Evolutionary conservation across 768 basidiomycete genomes (phyloP), one percentile per base, ranked within the genome.

Genomic region (Mycena polygramma): DNA sequence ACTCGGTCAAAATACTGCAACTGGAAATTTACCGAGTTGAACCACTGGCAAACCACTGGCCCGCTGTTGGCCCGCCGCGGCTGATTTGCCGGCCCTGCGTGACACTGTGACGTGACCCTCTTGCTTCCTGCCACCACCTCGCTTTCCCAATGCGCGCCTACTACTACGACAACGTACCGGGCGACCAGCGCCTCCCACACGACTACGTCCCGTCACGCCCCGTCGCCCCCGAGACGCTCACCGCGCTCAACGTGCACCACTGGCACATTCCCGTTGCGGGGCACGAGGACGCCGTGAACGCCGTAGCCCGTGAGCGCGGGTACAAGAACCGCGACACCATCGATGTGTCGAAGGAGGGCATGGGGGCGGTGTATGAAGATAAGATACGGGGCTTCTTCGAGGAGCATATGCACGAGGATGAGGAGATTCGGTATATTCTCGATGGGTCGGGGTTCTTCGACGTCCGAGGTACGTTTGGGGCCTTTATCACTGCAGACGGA

Each of bases 321-420:
- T 97, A 97, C 85, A 94, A 93, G 83, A 96, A 95, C 79, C 84
- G 92, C 61, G 96, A 97, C 70, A 84, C 83, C 63, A 92, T 96
- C 75, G 90, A 92, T 69, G 89, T 95, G 14, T 92, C 91, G 11
- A 91, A 90, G 76, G 90, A 88, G 74, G 92, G 90, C 0, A 82
- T 99, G 57, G 96, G 96, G 1, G 94, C 94, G 24, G 39, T 69
- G 10, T 97, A 95, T 80, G 95, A 97, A 75, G 77, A 85, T 26
- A 95, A 93, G 81, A 87, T 97, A 77, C 92, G 93, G 78, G 84
- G 77, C 0, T 97, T 97, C 81, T 97, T 94, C 75, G 85, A 92
- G 63, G 95, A 96, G 94, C 96, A 98, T 75, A 88, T 98, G 85
- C 97, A 98, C 75, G 95, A 98, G 79, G 96, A 98, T 75, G 96